Conservation (phyloP, 2,329 filamentous ascomycete genomes). For the Aciculosporium take region DNA sequence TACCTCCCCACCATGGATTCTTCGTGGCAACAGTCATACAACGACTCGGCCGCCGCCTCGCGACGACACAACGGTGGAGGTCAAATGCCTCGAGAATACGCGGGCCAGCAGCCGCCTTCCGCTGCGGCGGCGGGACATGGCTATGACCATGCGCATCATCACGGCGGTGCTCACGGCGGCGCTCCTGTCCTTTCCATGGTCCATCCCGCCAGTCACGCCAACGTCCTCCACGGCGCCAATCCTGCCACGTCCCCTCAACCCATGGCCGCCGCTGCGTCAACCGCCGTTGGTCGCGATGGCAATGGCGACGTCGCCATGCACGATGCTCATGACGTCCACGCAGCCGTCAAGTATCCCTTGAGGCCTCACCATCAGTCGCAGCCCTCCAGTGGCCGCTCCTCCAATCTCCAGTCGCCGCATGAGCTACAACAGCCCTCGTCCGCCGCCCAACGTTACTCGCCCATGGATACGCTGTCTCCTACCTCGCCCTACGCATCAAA, state of each 20-base stretch:
- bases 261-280: slow-evolving; percentile 31
- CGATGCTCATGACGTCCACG: slow-evolving; percentile 69
- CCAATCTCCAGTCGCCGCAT: slow-evolving; percentile 57
- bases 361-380: slow-evolving; percentile 67
- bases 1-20: slow-evolving; percentile 31
- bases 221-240: slow-evolving; percentile 24
- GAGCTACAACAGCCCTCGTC: slow-evolving; percentile 51
- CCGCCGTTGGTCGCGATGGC: slow-evolving; percentile 54
- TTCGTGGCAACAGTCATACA: slow-evolving; percentile 50
- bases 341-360: slow-evolving; percentile 73
- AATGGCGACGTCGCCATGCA: slow-evolving; percentile 77
- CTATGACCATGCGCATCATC: slow-evolving; percentile 57
- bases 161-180: slow-evolving; percentile 41
- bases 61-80: slow-evolving; percentile 46
- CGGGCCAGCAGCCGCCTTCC: slow-evolving; percentile 20
- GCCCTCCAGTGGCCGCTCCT: slow-evolving; percentile 33
- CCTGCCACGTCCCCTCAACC: slow-evolving; percentile 42
- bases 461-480: slow-evolving; percentile 80
- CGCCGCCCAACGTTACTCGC: slow-evolving; percentile 84
- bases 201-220: slow-evolving; percentile 18
- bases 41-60: slow-evolving; percentile 47
- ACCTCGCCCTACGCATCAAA: slow-evolving; percentile 61
- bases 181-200: slow-evolving; percentile 17
- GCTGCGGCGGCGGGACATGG: slow-evolving; percentile 19
- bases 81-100: slow-evolving; percentile 35